phyloP scores from a whole-genome alignment of 2,329 filamentous ascomycete species.

The Pleurostoma richardsiae region DNA sequence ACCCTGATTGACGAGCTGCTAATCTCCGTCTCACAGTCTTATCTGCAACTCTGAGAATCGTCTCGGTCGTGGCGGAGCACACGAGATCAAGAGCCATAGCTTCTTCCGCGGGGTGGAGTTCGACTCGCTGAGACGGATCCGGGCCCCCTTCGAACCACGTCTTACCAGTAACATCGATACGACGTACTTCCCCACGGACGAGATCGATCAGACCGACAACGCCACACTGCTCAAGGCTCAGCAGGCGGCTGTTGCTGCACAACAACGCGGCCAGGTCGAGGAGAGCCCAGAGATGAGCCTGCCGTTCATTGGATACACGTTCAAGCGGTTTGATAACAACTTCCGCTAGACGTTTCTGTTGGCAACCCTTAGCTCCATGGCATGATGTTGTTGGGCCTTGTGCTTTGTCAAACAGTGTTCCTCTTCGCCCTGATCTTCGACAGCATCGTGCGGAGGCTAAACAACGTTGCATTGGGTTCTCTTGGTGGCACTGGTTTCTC shows the following conservation, averaged over 20 bases:
- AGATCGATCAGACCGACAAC: constrained; percentile 95
- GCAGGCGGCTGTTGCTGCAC: constrained; percentile 34
- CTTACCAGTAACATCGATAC: constrained; percentile 92
- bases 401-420: not conserved
- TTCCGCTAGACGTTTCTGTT: constrained; percentile 39
- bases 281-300: constrained; percentile 92
- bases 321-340: constrained; percentile 88
- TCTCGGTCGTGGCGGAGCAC: constrained; percentile 78
- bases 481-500: no score
- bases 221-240: constrained; percentile 82
- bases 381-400: constrained; percentile 3
- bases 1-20: constrained; percentile 1
- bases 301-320: constrained; percentile 94
- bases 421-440: no score
- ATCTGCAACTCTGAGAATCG: constrained; percentile 93
- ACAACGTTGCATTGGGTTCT: no score
- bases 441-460: no score
- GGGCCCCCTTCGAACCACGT: constrained; percentile 92
- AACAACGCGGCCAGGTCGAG: constrained; percentile 42
- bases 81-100: constrained; percentile 87
- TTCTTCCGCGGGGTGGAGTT: constrained; percentile 98
- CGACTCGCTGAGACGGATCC: constrained; percentile 85
- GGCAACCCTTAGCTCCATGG: no score
- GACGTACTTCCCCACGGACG: constrained; percentile 97
- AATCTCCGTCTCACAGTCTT: constrained; percentile 51